These are phyloP conservation scores for Hypoxylon sp. DNA, from an alignment of 2,329 filamentous ascomycete genomes.

Conservation along the genomic window DNA sequence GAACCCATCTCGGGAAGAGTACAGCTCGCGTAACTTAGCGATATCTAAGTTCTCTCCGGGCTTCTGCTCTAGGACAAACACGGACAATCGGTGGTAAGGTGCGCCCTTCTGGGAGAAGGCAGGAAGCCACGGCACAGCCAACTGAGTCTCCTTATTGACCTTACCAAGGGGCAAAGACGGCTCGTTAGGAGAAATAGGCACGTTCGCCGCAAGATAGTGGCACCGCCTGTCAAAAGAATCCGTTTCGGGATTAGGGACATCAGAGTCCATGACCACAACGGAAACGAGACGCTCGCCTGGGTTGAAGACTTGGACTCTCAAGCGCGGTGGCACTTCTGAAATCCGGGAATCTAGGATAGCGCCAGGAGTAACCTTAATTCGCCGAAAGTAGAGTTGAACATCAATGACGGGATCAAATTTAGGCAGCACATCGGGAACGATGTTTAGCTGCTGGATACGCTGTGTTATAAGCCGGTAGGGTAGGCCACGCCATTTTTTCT, in stretches of 20 bases:
- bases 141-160: conserved; percentile 73
- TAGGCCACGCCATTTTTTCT: conserved; percentile 89
- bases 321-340: conserved; percentile 80
- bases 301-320: conserved; percentile 89
- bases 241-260: conserved; percentile 83
- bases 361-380: conserved; percentile 79
- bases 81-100: conserved; percentile 88
- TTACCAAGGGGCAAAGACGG: conserved; percentile 76
- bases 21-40: conserved; percentile 68
- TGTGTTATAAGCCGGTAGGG: conserved; percentile 85
- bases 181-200: conserved; percentile 67
- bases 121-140: conserved; percentile 85
- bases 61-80: conserved; percentile 87
- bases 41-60: conserved; percentile 72
- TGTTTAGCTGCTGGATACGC: conserved; percentile 86
- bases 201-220: conserved; percentile 85
- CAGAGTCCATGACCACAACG: conserved; percentile 88
- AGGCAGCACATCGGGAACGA: conserved; percentile 90
- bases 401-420: conserved; percentile 83
- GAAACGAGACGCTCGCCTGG: conserved; percentile 85
- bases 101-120: conserved; percentile 91
- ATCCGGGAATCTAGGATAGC: conserved; percentile 81
- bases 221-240: conserved; percentile 86
- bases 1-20: conserved; percentile 75
- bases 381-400: conserved; percentile 84